Conservation (phyloP, 768 basidiomycete species). For the Tylopilus cervinicoccineus region DNA sequence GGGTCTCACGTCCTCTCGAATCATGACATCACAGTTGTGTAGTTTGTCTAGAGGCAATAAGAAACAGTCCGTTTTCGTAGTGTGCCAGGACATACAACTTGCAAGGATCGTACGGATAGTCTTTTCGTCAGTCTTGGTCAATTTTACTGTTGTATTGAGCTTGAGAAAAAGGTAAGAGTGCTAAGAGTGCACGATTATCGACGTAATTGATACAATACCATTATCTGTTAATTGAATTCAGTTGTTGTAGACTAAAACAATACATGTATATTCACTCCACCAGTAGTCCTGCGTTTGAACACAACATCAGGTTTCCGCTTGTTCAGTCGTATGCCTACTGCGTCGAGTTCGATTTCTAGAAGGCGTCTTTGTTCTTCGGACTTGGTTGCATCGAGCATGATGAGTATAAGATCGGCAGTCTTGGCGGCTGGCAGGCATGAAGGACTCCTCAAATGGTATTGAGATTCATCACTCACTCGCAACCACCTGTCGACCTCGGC, state of each 20-base stretch:
- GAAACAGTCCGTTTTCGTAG: not conserved
- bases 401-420: slow-evolving; percentile 88
- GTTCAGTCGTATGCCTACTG: slow-evolving; percentile 94
- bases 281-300: slow-evolving; percentile 90
- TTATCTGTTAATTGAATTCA: slow-evolving; percentile 49
- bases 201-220: slow-evolving; percentile 36
- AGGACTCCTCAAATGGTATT: not conserved
- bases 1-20: slow-evolving; percentile 82
- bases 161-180: slow-evolving; percentile 25
- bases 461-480: slow-evolving; percentile 50
- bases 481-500: slow-evolving; percentile 94
- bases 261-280: slow-evolving; percentile 59
- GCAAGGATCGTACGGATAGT: slow-evolving; percentile 92
- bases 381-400: slow-evolving; percentile 93
- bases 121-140: slow-evolving; percentile 93
- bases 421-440: slow-evolving; percentile 55
- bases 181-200: not conserved
- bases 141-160: slow-evolving; percentile 88
- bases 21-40: slow-evolving; percentile 97
- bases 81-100: slow-evolving; percentile 52
- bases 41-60: slow-evolving; percentile 59
- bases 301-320: slow-evolving; percentile 88
- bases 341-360: slow-evolving; percentile 91
- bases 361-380: slow-evolving; percentile 86
- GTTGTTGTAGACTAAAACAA: not conserved